Evolutionary conservation across 331 rosid genomes (phyloP).

Genomic region (Malus hybrid): DNA sequence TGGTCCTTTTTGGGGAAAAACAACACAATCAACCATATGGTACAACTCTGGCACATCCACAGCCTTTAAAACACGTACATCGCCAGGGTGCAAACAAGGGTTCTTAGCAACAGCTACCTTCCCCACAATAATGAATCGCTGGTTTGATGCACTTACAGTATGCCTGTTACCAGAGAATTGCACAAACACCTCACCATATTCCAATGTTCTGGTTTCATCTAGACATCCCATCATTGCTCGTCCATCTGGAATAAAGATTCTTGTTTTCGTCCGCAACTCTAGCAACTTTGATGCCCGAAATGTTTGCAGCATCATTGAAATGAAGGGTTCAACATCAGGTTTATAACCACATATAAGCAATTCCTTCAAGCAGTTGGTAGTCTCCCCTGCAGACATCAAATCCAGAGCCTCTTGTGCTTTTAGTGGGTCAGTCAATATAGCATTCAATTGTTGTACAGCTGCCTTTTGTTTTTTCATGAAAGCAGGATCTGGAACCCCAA

Average conservation of each 20-base stretch:
- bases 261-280: constrained; percentile 47
- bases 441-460: constrained; percentile 49
- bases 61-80: constrained; percentile 47
- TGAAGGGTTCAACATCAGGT: constrained; percentile 78
- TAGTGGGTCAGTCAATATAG: constrained; percentile 48
- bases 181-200: constrained; percentile 53
- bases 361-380: constrained; percentile 52
- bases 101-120: constrained; percentile 43
- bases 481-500: constrained; percentile 48
- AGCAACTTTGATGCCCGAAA: constrained; percentile 45
- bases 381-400: constrained; percentile 65
- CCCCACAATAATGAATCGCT: constrained; percentile 3
- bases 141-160: neutral
- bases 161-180: constrained; percentile 18
- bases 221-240: constrained; percentile 58
- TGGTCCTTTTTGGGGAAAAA: constrained; percentile 45
- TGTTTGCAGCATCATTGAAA: constrained; percentile 76
- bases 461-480: constrained; percentile 55
- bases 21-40: constrained; percentile 75
- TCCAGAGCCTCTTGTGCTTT: constrained; percentile 59
- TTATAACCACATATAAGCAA: constrained; percentile 53
- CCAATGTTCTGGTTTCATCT: constrained; percentile 54
- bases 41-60: constrained; percentile 52
- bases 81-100: constrained; percentile 54
- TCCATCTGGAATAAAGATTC: constrained; percentile 52